These are phyloP conservation scores for Oehlia diaphana DNA, from an alignment of 192 early-diverging fungal genomes.

Conservation along the genomic window DNA sequence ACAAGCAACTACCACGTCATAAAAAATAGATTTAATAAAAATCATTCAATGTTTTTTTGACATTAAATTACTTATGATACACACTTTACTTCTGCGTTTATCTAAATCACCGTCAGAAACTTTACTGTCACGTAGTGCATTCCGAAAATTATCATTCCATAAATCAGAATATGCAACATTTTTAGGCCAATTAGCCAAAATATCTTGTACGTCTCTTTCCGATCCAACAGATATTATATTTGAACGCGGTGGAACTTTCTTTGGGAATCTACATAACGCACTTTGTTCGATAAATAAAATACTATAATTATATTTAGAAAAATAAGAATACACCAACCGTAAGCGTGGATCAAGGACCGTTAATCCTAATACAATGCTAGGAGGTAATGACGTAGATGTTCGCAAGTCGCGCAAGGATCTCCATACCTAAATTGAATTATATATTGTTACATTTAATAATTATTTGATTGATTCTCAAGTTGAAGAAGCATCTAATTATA, in stretches of 20 bases:
- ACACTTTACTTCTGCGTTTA: conserved; percentile 42
- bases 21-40: background rate
- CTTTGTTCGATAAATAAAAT: background rate
- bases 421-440: conserved; percentile 43
- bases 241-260: conserved; percentile 44
- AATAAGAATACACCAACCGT: conserved; percentile 42
- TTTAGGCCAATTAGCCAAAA: conserved; percentile 61
- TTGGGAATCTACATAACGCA: conserved; percentile 47
- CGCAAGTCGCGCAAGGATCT: conserved; percentile 46
- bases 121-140: conserved; percentile 41
- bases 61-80: background rate
- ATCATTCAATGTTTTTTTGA: background rate
- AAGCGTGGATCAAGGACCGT: conserved; percentile 85
- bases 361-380: conserved; percentile 78
- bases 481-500: too few species aligned
- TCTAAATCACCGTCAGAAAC: conserved; percentile 60
- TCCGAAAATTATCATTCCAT: conserved; percentile 58
- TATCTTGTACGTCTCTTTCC: conserved; percentile 35
- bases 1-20: conserved; percentile 48
- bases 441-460: too few species aligned
- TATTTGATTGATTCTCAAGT: background rate
- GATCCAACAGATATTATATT: conserved; percentile 36
- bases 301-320: background rate
- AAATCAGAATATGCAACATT: conserved; percentile 49
- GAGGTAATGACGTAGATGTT: conserved; percentile 72